phyloP scores from a whole-genome alignment of 352 stramenopile species.

The Phytophthora chlamydospora region DNA sequence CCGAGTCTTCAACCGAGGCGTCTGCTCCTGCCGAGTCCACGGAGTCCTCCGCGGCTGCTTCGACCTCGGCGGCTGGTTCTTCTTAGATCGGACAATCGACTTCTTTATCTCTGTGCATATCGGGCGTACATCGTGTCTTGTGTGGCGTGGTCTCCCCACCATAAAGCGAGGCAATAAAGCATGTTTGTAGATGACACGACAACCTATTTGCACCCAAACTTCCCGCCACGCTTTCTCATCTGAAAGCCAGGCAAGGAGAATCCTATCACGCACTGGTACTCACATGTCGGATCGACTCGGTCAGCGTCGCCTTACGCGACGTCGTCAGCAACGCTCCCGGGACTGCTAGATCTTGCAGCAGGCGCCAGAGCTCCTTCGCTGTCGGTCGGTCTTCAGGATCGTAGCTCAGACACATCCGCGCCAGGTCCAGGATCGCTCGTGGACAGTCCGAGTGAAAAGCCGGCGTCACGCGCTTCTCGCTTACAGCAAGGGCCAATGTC shows the following conservation, averaged over 20 bases:
- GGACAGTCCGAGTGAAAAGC: conserved; percentile 49
- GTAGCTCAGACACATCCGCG: conserved; percentile 50
- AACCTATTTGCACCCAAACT: conserved; percentile 18
- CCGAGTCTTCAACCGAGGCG: not conserved
- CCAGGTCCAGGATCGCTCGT: conserved; percentile 35
- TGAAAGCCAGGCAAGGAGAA: conserved; percentile 5
- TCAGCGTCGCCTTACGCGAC: conserved; percentile 30
- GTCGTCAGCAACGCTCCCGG: conserved; percentile 27
- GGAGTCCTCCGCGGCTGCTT: not conserved
- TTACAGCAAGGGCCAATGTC: conserved; percentile 48
- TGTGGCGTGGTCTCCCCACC: conserved; percentile 27
- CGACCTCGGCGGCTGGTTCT: conserved; percentile 1
- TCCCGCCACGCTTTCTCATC: conserved; percentile 3
- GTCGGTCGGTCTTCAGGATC: conserved; percentile 51
- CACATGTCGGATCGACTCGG: conserved; percentile 27
- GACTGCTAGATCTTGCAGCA: conserved; percentile 23
- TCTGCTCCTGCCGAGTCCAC: not conserved
- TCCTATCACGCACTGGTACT: conserved; percentile 25
- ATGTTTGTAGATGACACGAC: conserved; percentile 36
- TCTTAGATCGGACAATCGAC: conserved; percentile 33
- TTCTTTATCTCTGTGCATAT: conserved; percentile 42
- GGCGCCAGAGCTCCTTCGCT: conserved; percentile 54
- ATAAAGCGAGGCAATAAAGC: conserved; percentile 38
- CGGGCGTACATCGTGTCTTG: conserved; percentile 27
- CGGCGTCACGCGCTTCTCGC: conserved; percentile 43